Evolutionary conservation across 192 early-diverging fungal genomes (phyloP), one percentile per base, ranked within the genome.

Genomic region (Rhizophagus prolifer): DNA sequence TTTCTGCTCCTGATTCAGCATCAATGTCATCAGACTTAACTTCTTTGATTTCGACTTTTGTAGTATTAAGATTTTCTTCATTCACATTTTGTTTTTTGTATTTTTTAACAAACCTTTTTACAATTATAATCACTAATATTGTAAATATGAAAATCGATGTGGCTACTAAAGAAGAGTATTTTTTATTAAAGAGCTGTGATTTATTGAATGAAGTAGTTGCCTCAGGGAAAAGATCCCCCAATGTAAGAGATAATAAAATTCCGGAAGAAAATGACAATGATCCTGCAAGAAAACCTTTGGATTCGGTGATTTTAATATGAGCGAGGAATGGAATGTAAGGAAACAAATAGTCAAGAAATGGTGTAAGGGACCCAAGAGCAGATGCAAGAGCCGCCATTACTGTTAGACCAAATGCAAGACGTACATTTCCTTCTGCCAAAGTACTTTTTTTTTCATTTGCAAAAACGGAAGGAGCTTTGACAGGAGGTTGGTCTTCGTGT

Each of bases 361-460:
- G 73, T 14, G 41, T 74, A 12, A 63, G 0, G 5, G 73, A 74
- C 2, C 73, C 73, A 19, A 74, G 38, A 25, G 61, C 73, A 1
- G 59, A 74, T 6, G 60, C 16, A 6, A 46, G 1, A 23, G 73
- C 60, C 19, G 73, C 58, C 21, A 74, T 23, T 4, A 12, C 60
- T 3, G 73, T 74, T 19, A 74, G 60, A n/a, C 73, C 73, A 46
- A 74, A 74, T 64, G 58, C 73, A 64, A 74, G 73, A 5, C 38
- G 16, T 36, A 74, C n/a, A 23, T 74, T 74, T 23, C 73, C 73
- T 23, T 25, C 2, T 4, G 73, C 73, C 23, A 74, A 44, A 59
- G 25, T 73, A 38, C 31, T 16, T 13, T 72, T 6, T 21, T 58
- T 72, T 5, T 72, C 54, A 28, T 21, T 58, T 3, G 28, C 16